Evolutionary conservation across 2,329 filamentous ascomycete genomes (phyloP).

Genomic region (Diaporthe sp.): DNA sequence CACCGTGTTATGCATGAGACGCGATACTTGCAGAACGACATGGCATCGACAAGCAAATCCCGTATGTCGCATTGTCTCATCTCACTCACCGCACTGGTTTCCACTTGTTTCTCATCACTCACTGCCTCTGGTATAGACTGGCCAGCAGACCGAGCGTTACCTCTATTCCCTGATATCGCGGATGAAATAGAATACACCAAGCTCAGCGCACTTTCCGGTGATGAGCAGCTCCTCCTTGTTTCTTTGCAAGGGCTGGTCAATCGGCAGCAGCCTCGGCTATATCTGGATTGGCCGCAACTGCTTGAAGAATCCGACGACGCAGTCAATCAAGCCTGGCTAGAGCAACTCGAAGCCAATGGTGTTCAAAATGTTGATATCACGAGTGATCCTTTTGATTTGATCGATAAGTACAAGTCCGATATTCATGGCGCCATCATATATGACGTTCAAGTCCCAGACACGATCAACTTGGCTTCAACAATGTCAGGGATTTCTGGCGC

Average conservation of each 20-base stretch:
- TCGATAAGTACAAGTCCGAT: not conserved
- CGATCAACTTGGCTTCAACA: not conserved
- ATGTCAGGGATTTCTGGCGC: not conserved
- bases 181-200: not conserved
- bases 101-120: not conserved
- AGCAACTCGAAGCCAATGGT: not conserved
- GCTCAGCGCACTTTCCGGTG: not conserved
- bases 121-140: not conserved
- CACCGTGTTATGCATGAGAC: not conserved
- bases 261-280: not conserved
- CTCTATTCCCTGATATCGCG: not conserved
- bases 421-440: not conserved
- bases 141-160: not conserved
- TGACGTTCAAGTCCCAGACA: not conserved
- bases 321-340: not conserved
- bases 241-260: not conserved
- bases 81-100: not conserved
- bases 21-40: not conserved
- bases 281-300: not conserved
- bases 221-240: not conserved
- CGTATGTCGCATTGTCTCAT: not conserved
- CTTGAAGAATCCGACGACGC: not conserved
- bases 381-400: not conserved
- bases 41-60: not conserved
- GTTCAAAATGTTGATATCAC: not conserved